Evolutionary conservation across 1,284 basidiomycete species (phyloP), one percentile per base, ranked within the genome.

Genomic region (Calocybe gambosa): DNA sequence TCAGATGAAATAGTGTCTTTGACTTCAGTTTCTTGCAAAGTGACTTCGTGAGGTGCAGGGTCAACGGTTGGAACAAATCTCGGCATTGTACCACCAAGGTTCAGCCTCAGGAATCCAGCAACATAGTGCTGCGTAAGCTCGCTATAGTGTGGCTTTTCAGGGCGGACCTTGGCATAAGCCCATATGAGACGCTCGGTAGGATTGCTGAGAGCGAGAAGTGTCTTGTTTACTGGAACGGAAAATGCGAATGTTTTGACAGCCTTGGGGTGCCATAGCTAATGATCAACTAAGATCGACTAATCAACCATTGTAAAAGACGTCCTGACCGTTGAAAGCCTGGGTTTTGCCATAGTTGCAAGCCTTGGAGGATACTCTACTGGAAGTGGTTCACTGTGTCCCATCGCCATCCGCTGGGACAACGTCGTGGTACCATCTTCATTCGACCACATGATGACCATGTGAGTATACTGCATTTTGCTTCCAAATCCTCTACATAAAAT

Each of bases 401-500:
- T 53, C 3, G 61, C 63, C 49, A 62, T 64, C 1, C 70, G 62
- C 26, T 71, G 69, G 6, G 71, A 71, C 23, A 72, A 49, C 2
- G 68, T 67, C 23, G 55, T 62, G 13, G 62, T 65, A 15, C 68
- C 66, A 50, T 77, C 71, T 12, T 69, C 63, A 47, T 67, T 71
- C n/a, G 75, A 71, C 69, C 73, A 71, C 36, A 73, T 59, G 16
- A 73, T 58, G 58, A 71, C 55, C 64, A 71, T 69, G 43, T 65
- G 67, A 1, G 71, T 58, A 53, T 58, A 23, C 57, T 67, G 52
- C 80, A 82, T 82, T 28, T 61, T 62, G 12, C 51, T 56, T 1
- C 80, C 80, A 54, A 78, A 82, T 1, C 80, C 81, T 41, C 76
- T 79, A 47, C n/a, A 39, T 39, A 42, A 23, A 29, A 37, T 15